These are phyloP conservation scores for Xylariaceae sp. DNA, from an alignment of 2,329 filamentous ascomycete species.

Conservation along the genomic window DNA sequence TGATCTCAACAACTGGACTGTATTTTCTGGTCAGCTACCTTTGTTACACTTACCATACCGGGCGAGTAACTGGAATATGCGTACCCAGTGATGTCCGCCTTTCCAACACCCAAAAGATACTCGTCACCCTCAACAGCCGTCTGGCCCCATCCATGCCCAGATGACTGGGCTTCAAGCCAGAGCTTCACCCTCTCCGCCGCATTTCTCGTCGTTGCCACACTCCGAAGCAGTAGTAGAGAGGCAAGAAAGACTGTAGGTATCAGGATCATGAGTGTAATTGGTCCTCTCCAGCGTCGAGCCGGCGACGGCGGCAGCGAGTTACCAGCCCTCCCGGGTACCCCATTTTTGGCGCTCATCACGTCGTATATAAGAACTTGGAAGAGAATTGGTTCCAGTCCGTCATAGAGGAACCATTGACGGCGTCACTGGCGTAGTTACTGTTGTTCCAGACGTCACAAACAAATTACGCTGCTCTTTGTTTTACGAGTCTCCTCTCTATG, in stretches of 20 bases:
- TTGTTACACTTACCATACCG: not conserved
- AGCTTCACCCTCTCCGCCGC: constrained; percentile 4
- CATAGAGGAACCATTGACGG: too few relatives aligned
- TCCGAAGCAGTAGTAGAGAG: constrained; percentile 6
- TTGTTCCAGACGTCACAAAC: too few relatives aligned
- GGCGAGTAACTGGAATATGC: constrained; percentile 1
- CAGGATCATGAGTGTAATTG: constrained; percentile 3
- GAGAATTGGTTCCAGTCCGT: constrained; percentile 1
- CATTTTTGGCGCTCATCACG: constrained; percentile 8
- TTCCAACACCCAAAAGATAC: constrained; percentile 52
- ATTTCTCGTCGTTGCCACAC: not conserved
- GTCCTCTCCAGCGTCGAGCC: constrained; percentile 1
- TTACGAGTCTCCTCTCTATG: too few relatives aligned
- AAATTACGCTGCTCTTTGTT: too few relatives aligned
- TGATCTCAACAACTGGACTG: constrained; percentile 79
- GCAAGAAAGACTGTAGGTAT: constrained; percentile 2
- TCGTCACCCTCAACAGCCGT: constrained; percentile 25
- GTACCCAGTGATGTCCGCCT: constrained; percentile 50
- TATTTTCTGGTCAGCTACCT: constrained; percentile 2
- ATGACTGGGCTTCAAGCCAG: constrained; percentile 3
- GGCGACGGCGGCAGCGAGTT: constrained; percentile 7
- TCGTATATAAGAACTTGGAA: not conserved
- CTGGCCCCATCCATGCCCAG: constrained; percentile 4
- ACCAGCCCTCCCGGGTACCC: constrained; percentile 12
- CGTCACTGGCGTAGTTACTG: too few relatives aligned